Conservation (phyloP, 2,329 filamentous ascomycete species). For the Exophiala viscosa region DNA sequence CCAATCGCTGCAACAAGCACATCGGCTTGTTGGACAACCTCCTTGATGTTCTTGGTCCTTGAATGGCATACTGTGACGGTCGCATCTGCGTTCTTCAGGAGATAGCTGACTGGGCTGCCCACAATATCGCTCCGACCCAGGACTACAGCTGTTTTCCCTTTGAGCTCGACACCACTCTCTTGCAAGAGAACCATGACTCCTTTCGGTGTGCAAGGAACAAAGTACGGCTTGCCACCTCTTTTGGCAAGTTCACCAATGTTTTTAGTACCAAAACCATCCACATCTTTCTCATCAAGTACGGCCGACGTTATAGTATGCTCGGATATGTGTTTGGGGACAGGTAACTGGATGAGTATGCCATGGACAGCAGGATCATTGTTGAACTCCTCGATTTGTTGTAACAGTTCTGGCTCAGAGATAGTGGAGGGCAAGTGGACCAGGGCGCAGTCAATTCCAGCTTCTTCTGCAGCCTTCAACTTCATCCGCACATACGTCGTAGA, state of each 20-base stretch:
- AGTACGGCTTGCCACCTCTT: constrained; percentile 81
- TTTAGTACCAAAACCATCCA: constrained; percentile 88
- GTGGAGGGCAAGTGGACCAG: constrained; percentile 77
- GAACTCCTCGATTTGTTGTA: constrained; percentile 73
- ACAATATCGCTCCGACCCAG: constrained; percentile 96
- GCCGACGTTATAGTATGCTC: constrained; percentile 88
- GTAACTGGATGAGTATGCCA: constrained; percentile 90
- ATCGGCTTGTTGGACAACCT: constrained; percentile 77
- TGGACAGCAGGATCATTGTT: constrained; percentile 86
- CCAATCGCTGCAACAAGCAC: constrained; percentile 91
- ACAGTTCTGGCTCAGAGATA: constrained; percentile 77
- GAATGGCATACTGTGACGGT: constrained; percentile 97
- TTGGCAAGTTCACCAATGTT: constrained; percentile 98
- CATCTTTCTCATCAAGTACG: constrained; percentile 91
- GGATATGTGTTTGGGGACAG: constrained; percentile 81
- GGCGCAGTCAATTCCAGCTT: constrained; percentile 89
- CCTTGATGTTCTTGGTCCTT: constrained; percentile 69
- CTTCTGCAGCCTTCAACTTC: constrained; percentile 95
- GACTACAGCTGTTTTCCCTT: constrained; percentile 91
- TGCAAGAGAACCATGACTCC: constrained; percentile 90
- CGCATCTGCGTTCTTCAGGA: constrained; percentile 91
- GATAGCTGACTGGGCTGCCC: constrained; percentile 91
- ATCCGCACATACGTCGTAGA: constrained; percentile 98
- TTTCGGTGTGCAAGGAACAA: constrained; percentile 93
- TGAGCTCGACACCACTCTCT: constrained; percentile 76